Conservation (phyloP, 2,329 filamentous ascomycete genomes). For the Cladosporium austrohemisphaericum region DNA sequence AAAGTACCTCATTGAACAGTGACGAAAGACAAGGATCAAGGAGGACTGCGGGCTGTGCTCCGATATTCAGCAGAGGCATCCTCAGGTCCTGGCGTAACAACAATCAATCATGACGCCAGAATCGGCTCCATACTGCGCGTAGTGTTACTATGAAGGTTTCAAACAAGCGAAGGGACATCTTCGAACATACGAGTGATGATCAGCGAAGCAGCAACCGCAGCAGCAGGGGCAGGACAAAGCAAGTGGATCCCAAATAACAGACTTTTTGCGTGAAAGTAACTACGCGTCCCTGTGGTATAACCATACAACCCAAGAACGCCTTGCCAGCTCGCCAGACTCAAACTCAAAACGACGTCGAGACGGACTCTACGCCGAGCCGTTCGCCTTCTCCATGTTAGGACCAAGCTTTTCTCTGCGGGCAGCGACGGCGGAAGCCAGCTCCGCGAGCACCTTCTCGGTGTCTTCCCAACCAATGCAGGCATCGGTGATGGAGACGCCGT, state of each 20-base stretch:
- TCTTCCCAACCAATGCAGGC: constrained; percentile 93
- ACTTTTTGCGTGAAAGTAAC: constrained; percentile 7
- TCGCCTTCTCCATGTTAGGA: constrained; percentile 25
- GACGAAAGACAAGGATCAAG: too few relatives aligned
- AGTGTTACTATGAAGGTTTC: background rate
- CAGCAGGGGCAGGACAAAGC: too few relatives aligned
- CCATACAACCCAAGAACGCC: constrained; percentile 11
- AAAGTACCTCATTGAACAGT: too few relatives aligned
- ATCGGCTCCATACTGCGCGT: background rate
- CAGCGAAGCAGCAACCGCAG: too few relatives aligned
- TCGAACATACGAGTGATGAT: too few relatives aligned
- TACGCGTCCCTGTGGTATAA: constrained; percentile 12
- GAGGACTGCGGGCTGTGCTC: too few relatives aligned
- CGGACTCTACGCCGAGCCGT: constrained; percentile 20
- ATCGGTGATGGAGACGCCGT: constrained; percentile 91
- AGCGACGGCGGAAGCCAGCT: constrained; percentile 76
- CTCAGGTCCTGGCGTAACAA: too few relatives aligned
- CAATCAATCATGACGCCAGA: background rate
- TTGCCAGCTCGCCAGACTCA: background rate
- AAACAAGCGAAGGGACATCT: too few relatives aligned
- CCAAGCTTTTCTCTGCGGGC: constrained; percentile 59
- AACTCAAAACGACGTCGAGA: too few relatives aligned
- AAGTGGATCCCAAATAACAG: background rate
- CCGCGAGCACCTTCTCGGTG: constrained; percentile 76
- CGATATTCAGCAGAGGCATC: too few relatives aligned